Percentiles rank a stretch among this genome's conserved stretches.
phyloP scores from a whole-genome alignment of 169 alveolate genomes.

The Eimeria acervulina region DNA sequence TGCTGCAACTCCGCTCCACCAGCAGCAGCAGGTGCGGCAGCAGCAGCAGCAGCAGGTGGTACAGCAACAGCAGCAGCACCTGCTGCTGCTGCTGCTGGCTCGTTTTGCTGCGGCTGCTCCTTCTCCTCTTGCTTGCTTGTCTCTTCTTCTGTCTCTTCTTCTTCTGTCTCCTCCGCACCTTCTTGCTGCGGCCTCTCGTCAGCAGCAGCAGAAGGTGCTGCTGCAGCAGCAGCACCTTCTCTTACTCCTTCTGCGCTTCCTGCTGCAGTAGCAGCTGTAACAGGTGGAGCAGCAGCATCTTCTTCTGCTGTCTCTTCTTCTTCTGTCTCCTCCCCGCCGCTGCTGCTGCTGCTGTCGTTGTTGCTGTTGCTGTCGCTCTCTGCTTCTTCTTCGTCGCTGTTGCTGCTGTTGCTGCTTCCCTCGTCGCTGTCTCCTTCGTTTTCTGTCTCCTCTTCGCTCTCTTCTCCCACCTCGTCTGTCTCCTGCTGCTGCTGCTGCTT shows the following conservation, averaged over 20 bases:
- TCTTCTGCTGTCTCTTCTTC: background rate
- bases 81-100: background rate
- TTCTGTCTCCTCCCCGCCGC: background rate
- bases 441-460: background rate
- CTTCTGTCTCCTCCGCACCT: background rate
- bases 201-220: no score
- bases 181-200: background rate
- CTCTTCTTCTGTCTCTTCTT: constrained; percentile 1
- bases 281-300: no score
- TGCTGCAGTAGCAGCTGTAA: no score
- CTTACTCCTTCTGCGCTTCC: background rate
- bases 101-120: background rate
- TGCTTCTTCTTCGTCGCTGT: background rate
- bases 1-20: background rate
- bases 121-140: background rate
- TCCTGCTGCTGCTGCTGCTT: constrained; percentile 19
- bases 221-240: background rate
- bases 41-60: no score
- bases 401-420: background rate
- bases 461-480: background rate
- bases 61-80: background rate
- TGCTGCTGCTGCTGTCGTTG: constrained; percentile 42
- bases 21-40: background rate
- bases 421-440: background rate
- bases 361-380: constrained; percentile 15